Conservation (phyloP, 75 land plant species). For the Adiantum capillusveneris region DNA sequence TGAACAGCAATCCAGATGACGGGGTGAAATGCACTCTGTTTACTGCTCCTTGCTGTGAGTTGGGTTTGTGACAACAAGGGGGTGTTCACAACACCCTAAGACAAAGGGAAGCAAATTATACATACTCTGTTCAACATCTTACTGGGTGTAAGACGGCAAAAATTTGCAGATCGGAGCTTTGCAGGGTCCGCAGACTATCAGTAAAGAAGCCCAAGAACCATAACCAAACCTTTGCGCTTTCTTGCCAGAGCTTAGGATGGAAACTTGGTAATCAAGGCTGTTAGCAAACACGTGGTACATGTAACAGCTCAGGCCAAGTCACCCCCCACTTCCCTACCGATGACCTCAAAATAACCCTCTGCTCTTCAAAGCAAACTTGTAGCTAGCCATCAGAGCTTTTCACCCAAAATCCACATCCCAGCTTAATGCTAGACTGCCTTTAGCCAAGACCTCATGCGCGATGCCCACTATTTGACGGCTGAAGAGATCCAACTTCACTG, state of each 20-base stretch:
- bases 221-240: no score
- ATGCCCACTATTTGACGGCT: neutral
- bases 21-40: constrained; percentile 7
- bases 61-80: neutral
- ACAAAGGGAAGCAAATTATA: no score
- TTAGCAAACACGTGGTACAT: neutral
- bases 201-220: neutral
- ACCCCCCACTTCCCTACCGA: neutral
- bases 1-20: neutral
- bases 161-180: neutral
- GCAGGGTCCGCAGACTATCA: no score
- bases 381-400: neutral
- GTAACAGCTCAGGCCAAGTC: constrained; percentile 3
- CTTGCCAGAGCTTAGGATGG: no score
- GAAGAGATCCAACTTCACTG: constrained; percentile 21
- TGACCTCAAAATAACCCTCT: no score
- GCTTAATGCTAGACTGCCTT: neutral
- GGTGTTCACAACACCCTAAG: no score
- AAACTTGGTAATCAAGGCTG: no score
- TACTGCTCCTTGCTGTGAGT: neutral
- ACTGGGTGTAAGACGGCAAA: neutral
- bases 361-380: neutral
- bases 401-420: neutral
- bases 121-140: neutral
- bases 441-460: neutral